Evolutionary conservation across 2,329 filamentous ascomycete genomes (phyloP).

Genomic region (Alternaria sp.): DNA sequence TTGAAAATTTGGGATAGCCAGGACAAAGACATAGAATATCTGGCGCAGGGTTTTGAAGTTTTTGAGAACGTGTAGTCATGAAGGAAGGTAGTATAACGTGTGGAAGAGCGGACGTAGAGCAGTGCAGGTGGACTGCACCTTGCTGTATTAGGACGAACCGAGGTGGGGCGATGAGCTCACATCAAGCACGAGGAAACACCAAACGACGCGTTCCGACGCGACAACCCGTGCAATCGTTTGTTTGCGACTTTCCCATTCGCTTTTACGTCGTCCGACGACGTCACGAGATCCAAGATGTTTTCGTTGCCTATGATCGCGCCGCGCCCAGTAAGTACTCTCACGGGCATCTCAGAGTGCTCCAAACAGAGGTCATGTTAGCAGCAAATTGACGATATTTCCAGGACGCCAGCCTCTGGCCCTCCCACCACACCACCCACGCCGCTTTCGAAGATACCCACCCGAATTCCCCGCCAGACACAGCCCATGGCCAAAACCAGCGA

Average conservation of each 20-base stretch:
- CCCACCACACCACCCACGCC: constrained; percentile 26
- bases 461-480: constrained; percentile 24
- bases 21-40: not conserved
- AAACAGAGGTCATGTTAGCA: not conserved
- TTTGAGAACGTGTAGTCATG: not conserved
- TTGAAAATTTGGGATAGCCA: not conserved
- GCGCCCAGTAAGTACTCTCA: constrained; percentile 17
- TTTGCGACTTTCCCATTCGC: not conserved
- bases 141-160: constrained; percentile 7
- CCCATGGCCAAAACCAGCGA: constrained; percentile 21
- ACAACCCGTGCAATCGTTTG: not conserved
- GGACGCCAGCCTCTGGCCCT: constrained; percentile 43
- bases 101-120: not conserved
- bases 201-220: constrained; percentile 16
- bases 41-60: not conserved
- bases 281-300: constrained; percentile 11
- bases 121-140: not conserved
- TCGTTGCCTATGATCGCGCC: constrained; percentile 27
- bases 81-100: not conserved
- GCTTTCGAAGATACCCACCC: constrained; percentile 25
- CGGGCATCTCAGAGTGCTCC: not conserved
- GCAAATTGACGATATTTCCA: constrained; percentile 13
- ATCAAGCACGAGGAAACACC: constrained; percentile 9
- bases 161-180: constrained; percentile 16
- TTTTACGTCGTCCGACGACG: not conserved